These are phyloP conservation scores for Vaccinium myrtillus DNA, from an alignment of 148 eudicot species.

Conservation along the genomic window DNA sequence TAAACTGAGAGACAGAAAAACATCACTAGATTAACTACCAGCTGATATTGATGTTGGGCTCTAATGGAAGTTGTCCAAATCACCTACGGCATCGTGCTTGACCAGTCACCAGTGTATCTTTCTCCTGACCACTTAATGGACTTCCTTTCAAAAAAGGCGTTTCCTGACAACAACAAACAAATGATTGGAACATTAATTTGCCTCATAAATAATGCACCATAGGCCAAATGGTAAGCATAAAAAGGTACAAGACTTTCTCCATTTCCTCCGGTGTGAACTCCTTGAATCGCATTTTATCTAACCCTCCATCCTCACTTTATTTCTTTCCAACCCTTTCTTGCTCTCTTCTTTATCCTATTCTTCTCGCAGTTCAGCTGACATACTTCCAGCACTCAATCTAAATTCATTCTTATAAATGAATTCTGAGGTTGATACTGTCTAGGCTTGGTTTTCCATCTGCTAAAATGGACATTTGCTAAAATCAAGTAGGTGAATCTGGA, in stretches of 20 bases:
- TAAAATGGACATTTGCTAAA: too few species aligned
- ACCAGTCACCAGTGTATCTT: neutral
- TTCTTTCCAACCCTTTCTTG: conserved; percentile 2
- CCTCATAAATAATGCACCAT: neutral
- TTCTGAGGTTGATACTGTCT: neutral
- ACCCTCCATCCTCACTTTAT: neutral
- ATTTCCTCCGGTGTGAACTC: neutral
- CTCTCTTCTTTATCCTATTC: neutral
- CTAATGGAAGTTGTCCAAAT: neutral
- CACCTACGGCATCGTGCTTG: neutral
- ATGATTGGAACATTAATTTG: neutral
- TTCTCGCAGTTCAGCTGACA: neutral
- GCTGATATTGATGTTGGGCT: neutral
- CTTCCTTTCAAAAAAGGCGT: neutral
- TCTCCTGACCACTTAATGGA: neutral
- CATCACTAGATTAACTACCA: neutral
- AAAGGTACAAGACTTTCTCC: neutral
- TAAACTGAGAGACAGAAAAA: neutral
- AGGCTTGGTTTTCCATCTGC: too few species aligned
- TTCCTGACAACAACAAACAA: neutral
- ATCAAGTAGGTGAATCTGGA: too few species aligned
- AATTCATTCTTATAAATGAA: neutral
- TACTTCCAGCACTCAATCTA: neutral
- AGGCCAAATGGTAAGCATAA: neutral
- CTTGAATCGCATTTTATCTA: neutral